These are phyloP conservation scores for Hansenula lynferdii DNA, from an alignment of 1,139 yeast species.

Conservation along the genomic window DNA sequence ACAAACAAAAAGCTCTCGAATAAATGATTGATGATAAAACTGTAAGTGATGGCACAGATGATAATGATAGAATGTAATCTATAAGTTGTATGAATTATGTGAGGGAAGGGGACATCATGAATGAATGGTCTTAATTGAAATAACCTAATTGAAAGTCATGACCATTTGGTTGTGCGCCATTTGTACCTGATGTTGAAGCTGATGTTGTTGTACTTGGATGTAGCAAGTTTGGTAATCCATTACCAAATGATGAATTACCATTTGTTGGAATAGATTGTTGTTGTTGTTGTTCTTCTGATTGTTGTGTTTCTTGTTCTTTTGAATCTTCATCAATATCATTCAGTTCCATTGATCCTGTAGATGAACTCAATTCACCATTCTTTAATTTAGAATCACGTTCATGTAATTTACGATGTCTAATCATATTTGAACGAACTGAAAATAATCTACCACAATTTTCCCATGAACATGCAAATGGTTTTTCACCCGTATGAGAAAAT, in stretches of 20 bases:
- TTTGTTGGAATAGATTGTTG: not conserved
- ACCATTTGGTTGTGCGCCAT: not conserved
- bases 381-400: slow-evolving; percentile 29
- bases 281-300: not conserved
- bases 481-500: slow-evolving; percentile 85
- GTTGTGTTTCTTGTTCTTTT: not conserved
- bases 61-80: no score
- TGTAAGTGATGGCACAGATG: no score
- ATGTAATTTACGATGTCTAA: slow-evolving; percentile 71
- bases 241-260: not conserved
- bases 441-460: slow-evolving; percentile 65
- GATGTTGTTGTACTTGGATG: no score
- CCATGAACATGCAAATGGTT: slow-evolving; percentile 68
- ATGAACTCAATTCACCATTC: not conserved
- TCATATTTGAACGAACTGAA: slow-evolving; percentile 75
- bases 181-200: no score
- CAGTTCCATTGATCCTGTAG: not conserved
- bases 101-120: no score
- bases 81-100: no score
- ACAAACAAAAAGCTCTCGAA: no score
- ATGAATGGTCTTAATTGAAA: not conserved
- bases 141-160: slow-evolving; percentile 2
- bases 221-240: slow-evolving; percentile 1
- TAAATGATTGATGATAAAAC: no score
- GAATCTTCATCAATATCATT: not conserved